Evolutionary conservation across 352 stramenopile species (phyloP).

Genomic region (Phytophthora tubulina): DNA sequence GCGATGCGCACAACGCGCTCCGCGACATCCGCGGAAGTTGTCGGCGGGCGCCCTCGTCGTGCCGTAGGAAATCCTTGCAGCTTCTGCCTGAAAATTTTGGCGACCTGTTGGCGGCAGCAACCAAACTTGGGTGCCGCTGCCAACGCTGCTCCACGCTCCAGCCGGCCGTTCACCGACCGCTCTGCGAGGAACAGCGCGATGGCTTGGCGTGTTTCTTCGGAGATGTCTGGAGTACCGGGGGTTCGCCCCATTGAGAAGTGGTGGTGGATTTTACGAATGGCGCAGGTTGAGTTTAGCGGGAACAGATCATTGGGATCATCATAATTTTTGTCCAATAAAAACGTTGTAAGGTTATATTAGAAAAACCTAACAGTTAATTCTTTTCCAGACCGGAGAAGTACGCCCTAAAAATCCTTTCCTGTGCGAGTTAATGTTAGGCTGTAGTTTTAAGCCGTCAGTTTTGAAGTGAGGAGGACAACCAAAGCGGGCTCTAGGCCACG

Average conservation of each 20-base stretch:
- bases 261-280: neutral
- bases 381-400: neutral
- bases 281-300: neutral
- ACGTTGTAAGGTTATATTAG: neutral
- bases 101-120: neutral
- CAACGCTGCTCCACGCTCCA: constrained; percentile 5
- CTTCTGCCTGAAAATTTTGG: constrained; percentile 13
- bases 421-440: too few species aligned
- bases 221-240: neutral
- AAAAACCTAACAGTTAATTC: constrained; percentile 2
- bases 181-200: constrained; percentile 1
- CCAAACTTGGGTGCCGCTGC: constrained; percentile 1
- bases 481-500: too few species aligned
- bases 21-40: too few species aligned
- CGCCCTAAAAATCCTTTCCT: too few species aligned
- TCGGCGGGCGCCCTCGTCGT: neutral
- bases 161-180: neutral
- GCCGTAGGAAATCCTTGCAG: neutral
- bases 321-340: neutral
- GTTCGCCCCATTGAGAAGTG: neutral
- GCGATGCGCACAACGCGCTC: too few species aligned
- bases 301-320: neutral
- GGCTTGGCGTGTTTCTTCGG: neutral
- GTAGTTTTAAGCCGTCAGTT: too few species aligned
- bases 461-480: too few species aligned